Conservation (phyloP, 192 early-diverging fungal genomes). For the Bifiguratus adelaidae region DNA sequence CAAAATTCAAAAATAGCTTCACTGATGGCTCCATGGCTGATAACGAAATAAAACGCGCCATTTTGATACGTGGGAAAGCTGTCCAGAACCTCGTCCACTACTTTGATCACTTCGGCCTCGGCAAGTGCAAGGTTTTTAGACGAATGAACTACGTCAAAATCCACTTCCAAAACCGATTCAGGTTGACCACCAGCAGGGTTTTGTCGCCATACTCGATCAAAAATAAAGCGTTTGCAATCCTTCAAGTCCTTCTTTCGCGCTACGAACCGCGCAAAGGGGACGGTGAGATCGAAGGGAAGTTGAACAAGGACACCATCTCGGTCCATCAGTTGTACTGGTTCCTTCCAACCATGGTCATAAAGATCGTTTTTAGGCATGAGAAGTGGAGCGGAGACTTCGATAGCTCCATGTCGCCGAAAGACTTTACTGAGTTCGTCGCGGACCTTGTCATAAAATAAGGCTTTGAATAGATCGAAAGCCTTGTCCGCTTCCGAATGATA, state of each 20-base stretch:
- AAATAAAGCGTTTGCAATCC: constrained; percentile 74
- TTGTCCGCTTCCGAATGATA: constrained; percentile 39
- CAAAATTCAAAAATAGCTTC: constrained; percentile 67
- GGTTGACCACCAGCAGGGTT: constrained; percentile 84
- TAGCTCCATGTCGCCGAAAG: constrained; percentile 75
- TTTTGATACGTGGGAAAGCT: constrained; percentile 57
- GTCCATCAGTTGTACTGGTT: constrained; percentile 73
- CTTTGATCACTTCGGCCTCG: constrained; percentile 85
- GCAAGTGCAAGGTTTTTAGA: constrained; percentile 48
- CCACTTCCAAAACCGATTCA: constrained; percentile 60
- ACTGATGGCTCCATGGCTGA: constrained; percentile 69
- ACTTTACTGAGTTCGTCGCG: constrained; percentile 65
- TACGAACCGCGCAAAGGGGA: constrained; percentile 84
- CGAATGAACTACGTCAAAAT: constrained; percentile 82
- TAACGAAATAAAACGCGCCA: constrained; percentile 41
- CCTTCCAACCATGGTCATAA: constrained; percentile 48
- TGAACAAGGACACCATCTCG: constrained; percentile 64
- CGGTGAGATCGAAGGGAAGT: constrained; percentile 81
- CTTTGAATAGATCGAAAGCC: constrained; percentile 43
- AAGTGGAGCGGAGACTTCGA: constrained; percentile 72
- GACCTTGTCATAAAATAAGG: constrained; percentile 56
- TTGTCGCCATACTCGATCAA: constrained; percentile 71
- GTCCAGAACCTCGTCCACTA: constrained; percentile 61
- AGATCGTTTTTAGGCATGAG: constrained; percentile 71
- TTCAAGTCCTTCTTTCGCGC: constrained; percentile 53